A percentile compares a stretch with the other conserved stretches of the same genome.
Conservation (phyloP, 1,139 yeast species). For the Pneumocystis wakefieldiae region DNA sequence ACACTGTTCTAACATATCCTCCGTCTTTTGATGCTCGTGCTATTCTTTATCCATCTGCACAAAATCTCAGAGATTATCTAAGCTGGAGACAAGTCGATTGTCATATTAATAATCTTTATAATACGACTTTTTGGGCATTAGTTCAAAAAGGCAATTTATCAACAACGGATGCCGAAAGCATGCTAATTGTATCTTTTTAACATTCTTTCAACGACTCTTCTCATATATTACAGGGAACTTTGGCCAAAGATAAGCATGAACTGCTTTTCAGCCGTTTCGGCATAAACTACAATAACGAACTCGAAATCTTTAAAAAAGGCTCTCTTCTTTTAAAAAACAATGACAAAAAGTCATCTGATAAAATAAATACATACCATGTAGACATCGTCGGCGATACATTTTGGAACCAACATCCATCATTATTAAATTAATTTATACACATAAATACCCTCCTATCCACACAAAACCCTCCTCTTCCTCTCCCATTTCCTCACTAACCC, state of each 20-base stretch:
- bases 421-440: background rate
- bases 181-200: conserved; percentile 18
- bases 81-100: conserved; percentile 97
- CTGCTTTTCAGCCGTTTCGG: conserved; percentile 62
- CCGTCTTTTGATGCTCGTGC: conserved; percentile 91
- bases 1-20: conserved; percentile 30
- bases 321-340: conserved; percentile 49
- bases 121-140: conserved; percentile 83
- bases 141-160: conserved; percentile 57
- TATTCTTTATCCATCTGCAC: conserved; percentile 58
- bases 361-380: conserved; percentile 33
- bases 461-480: background rate
- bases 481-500: background rate
- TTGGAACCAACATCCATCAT: conserved; percentile 31
- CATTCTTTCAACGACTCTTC: background rate
- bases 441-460: background rate
- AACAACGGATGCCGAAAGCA: conserved; percentile 63
- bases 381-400: conserved; percentile 46
- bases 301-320: conserved; percentile 77
- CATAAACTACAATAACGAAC: conserved; percentile 80
- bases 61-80: conserved; percentile 60
- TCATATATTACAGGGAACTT: conserved; percentile 35
- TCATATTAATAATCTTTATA: conserved; percentile 84
- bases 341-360: conserved; percentile 30
- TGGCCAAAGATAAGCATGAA: conserved; percentile 76